phyloP scores from a whole-genome alignment of 257 asterid genomes.

The Solanum ossicruentum region DNA sequence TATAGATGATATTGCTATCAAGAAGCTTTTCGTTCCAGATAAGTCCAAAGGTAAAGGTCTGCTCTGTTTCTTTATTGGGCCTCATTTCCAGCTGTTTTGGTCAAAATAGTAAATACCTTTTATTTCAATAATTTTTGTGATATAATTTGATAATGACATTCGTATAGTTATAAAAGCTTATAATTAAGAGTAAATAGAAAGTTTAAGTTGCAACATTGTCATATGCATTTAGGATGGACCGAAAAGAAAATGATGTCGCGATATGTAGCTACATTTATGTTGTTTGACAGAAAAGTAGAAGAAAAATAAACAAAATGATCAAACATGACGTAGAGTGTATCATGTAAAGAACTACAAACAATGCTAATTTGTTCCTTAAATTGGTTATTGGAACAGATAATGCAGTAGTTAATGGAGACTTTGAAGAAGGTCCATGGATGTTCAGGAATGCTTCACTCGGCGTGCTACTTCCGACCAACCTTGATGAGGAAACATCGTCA shows the following conservation, averaged over 20 bases:
- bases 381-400: slow-evolving; percentile 29
- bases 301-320: not conserved
- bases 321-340: not conserved
- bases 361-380: not conserved
- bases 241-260: not conserved
- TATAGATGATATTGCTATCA: slow-evolving; percentile 77
- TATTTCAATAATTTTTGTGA: too few species aligned
- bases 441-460: slow-evolving; percentile 80
- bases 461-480: slow-evolving; percentile 84
- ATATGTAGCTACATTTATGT: not conserved
- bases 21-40: slow-evolving; percentile 76
- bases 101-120: not conserved
- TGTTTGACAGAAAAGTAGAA: not conserved
- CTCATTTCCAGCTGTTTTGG: not conserved
- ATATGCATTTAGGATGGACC: not conserved
- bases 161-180: not conserved
- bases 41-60: slow-evolving; percentile 48
- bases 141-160: not conserved
- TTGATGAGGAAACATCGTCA: slow-evolving; percentile 72
- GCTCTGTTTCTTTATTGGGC: not conserved
- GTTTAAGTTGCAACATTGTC: not conserved
- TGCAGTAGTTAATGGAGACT: slow-evolving; percentile 80
- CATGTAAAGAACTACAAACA: not conserved
- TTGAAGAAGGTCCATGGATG: slow-evolving; percentile 97
- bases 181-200: too few species aligned